These are phyloP conservation scores for Rhizopus arrhizus DNA, from an alignment of 371 early-diverging fungal genomes.

Conservation along the genomic window DNA sequence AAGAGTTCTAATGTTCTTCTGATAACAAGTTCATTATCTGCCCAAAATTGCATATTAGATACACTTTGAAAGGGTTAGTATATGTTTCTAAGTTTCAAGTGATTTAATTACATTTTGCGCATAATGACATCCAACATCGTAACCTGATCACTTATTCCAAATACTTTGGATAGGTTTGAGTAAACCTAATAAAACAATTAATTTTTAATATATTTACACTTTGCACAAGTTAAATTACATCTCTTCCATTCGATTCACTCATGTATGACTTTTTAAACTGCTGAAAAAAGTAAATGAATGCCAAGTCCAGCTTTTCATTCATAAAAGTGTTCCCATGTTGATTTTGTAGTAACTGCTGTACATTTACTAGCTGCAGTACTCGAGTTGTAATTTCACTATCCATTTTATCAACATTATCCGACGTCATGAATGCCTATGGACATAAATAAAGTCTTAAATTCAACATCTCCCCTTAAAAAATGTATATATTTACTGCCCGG, in stretches of 20 bases:
- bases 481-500: constrained; percentile 53
- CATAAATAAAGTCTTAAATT: neutral
- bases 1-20: constrained; percentile 64
- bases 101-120: constrained; percentile 61
- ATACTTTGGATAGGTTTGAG: constrained; percentile 51
- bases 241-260: constrained; percentile 43
- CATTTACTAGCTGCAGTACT: constrained; percentile 60
- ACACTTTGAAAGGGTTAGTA: constrained; percentile 13
- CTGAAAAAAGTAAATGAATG: constrained; percentile 78
- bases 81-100: neutral
- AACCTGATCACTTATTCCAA: constrained; percentile 61
- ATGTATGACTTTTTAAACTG: constrained; percentile 81
- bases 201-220: neutral
- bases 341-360: constrained; percentile 48
- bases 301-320: constrained; percentile 68
- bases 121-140: constrained; percentile 69
- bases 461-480: neutral
- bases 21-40: constrained; percentile 34
- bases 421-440: constrained; percentile 59
- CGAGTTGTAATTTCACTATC: constrained; percentile 69
- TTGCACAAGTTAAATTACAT: constrained; percentile 12
- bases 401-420: constrained; percentile 64
- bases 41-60: constrained; percentile 38
- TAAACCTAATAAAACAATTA: constrained; percentile 45
- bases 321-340: constrained; percentile 47